A percentile compares a stretch with the other conserved stretches of the same genome.
These are phyloP conservation scores for Conoideocrella luteorostrata DNA, from an alignment of 2,329 filamentous ascomycete genomes.

Conservation along the genomic window DNA sequence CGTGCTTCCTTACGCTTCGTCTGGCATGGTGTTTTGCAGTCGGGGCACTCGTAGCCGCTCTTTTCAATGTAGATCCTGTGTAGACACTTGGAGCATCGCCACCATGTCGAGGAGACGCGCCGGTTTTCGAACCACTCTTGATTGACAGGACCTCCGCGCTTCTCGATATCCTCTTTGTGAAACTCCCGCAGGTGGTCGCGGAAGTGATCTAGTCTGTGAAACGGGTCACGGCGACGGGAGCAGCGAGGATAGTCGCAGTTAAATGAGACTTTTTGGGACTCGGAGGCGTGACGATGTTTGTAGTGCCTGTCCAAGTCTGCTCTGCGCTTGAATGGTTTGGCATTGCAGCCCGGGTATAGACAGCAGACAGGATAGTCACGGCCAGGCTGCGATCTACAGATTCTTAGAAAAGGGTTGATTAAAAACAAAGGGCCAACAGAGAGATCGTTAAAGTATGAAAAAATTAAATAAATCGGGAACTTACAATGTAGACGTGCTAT, in stretches of 20 bases:
- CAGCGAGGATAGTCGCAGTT: slow-evolving; percentile 48
- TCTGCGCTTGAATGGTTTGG: slow-evolving; percentile 42
- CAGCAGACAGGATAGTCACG: slow-evolving; percentile 32
- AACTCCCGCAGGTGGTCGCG: slow-evolving; percentile 50
- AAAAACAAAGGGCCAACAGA: too few relatives aligned
- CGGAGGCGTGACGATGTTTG: slow-evolving; percentile 39
- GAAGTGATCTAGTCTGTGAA: slow-evolving; percentile 50
- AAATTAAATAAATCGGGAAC: not conserved
- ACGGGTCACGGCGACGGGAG: slow-evolving; percentile 36
- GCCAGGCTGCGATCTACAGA: slow-evolving; percentile 11
- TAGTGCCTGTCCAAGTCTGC: slow-evolving; percentile 51
- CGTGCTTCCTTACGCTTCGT: slow-evolving; percentile 32
- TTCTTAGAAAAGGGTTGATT: not conserved
- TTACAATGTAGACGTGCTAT: slow-evolving; percentile 9
- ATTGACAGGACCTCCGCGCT: slow-evolving; percentile 32
- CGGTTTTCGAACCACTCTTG: slow-evolving; percentile 34
- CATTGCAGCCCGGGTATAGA: slow-evolving; percentile 33
- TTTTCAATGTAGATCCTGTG: slow-evolving; percentile 34
- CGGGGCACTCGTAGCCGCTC: slow-evolving; percentile 38
- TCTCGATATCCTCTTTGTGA: slow-evolving; percentile 48
- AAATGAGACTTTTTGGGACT: slow-evolving; percentile 35
- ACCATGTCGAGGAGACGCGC: slow-evolving; percentile 38
- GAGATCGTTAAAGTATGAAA: too few relatives aligned
- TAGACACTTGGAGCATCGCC: slow-evolving; percentile 50
- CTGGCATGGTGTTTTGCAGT: slow-evolving; percentile 42